Conservation (phyloP, 768 basidiomycete genomes). For the Kwoniella sp. region DNA sequence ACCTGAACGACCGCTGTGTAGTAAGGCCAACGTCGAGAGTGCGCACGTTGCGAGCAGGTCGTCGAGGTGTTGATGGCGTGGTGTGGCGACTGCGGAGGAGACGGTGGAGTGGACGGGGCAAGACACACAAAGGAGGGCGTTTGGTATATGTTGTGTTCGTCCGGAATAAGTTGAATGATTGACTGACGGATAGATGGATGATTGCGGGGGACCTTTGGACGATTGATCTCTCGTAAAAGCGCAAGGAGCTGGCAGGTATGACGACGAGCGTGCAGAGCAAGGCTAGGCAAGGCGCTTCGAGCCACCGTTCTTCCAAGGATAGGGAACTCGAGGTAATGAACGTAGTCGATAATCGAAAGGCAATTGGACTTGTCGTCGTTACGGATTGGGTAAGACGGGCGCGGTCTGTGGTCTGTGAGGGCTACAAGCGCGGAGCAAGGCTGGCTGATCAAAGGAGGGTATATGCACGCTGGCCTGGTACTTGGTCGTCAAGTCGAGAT, state of each 20-base stretch:
- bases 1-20: background rate
- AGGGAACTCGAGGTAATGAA: background rate
- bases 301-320: background rate
- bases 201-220: background rate
- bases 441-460: background rate
- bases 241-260: background rate
- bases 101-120: background rate
- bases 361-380: background rate
- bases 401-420: too few relatives aligned
- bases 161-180: background rate
- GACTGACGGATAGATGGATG: background rate
- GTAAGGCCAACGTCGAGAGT: background rate
- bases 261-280: background rate
- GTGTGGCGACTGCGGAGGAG: background rate
- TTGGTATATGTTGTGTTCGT: background rate
- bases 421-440: background rate
- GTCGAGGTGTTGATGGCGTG: background rate
- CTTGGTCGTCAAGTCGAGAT: background rate
- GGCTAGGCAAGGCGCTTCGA: background rate
- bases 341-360: background rate
- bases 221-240: background rate
- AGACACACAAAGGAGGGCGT: conserved; percentile 1
- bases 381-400: background rate
- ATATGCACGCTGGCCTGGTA: background rate
- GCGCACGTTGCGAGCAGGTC: background rate